Evolutionary conservation across 2,329 filamentous ascomycete species (phyloP), one percentile per base, ranked within the genome.

Genomic region (Exserohilum rostratum): DNA sequence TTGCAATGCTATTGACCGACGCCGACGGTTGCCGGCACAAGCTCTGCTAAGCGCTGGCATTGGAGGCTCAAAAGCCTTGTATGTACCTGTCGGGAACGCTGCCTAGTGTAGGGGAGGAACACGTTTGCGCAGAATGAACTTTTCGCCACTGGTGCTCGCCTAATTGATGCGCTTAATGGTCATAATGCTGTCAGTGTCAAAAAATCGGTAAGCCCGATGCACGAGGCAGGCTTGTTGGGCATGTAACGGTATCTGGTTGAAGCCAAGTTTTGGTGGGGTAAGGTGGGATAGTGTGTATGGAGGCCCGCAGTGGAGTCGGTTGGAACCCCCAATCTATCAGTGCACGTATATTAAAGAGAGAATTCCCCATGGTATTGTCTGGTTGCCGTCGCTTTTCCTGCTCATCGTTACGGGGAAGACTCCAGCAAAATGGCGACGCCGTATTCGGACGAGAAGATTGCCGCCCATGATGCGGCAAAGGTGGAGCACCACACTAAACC

Each of bases 401-500:
- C n/a, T 27, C 13, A 18, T 13, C 35, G 27, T 17, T 12, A 31
- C 9, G 30, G 15, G 7, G 31, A 9, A 13, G 11, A 29, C 38
- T 17, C 22, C 29, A 40, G 46, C 40, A 53, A 44, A 9, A 60
- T 61, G 56, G 44, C 50, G 20, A 49, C 53, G 34, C 45, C 44
- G 30, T 54, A 61, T 47, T n/a, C 38, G 29, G 52, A 58, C 15
- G 47, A 58, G 35, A 50, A 45, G 18, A 45, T 55, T 6, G 34
- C 53, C 6, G 48, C 47, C n/a, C 42, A 48, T 9, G 53, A 57
- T 50, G 46, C 57, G 1, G 25, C 57, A 1, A 25, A 45, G 7
- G 33, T 43, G n/a, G 58, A 61, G 27, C 54, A 53, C 20, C 47
- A 55, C 33, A 42, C 33, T 5, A 60, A 60, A 15, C 25, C 44